These are phyloP conservation scores for Neurospora africana DNA, from an alignment of 495 filamentous ascomycete species.

Conservation along the genomic window DNA sequence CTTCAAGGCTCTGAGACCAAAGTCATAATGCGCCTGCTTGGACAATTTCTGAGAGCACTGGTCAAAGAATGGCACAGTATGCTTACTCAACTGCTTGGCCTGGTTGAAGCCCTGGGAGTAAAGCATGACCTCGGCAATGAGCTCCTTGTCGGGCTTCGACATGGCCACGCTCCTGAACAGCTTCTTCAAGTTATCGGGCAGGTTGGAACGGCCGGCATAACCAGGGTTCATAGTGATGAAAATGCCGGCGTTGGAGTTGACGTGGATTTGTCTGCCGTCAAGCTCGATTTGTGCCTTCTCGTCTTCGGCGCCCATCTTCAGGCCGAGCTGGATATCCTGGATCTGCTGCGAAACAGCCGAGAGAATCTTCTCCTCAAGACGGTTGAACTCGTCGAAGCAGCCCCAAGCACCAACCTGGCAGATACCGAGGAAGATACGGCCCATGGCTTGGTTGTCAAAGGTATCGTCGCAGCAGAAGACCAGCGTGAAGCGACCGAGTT, in stretches of 20 bases:
- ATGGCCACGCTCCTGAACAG: constrained; percentile 98
- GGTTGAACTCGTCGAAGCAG: constrained; percentile 99
- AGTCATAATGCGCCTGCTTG: constrained; percentile 98
- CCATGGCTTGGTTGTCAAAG: constrained; percentile 99
- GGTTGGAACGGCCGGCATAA: constrained; percentile 93
- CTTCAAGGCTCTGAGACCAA: constrained; percentile 92
- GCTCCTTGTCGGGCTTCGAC: constrained; percentile 99
- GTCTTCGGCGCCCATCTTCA: constrained; percentile 69
- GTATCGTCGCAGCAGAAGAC: constrained; percentile 99
- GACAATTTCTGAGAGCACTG: constrained; percentile 68
- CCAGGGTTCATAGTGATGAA: constrained; percentile 99
- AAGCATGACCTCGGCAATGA: constrained; percentile 98
- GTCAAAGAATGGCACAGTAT: constrained; percentile 97
- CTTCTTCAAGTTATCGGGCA: constrained; percentile 98
- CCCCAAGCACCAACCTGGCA: constrained; percentile 99
- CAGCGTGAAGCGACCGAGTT: constrained; percentile 92
- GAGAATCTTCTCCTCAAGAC: constrained; percentile 90
- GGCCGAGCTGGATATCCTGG: constrained; percentile 94
- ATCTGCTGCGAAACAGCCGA: constrained; percentile 98
- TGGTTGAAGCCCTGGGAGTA: constrained; percentile 98
- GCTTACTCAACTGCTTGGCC: constrained; percentile 82
- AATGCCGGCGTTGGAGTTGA: constrained; percentile 89
- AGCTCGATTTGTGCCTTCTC: constrained; percentile 82
- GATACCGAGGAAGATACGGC: constrained; percentile 96
- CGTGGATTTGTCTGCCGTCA: constrained; percentile 73